phyloP scores from a whole-genome alignment of 1,139 yeast species.

The Taiozyma sp. region DNA sequence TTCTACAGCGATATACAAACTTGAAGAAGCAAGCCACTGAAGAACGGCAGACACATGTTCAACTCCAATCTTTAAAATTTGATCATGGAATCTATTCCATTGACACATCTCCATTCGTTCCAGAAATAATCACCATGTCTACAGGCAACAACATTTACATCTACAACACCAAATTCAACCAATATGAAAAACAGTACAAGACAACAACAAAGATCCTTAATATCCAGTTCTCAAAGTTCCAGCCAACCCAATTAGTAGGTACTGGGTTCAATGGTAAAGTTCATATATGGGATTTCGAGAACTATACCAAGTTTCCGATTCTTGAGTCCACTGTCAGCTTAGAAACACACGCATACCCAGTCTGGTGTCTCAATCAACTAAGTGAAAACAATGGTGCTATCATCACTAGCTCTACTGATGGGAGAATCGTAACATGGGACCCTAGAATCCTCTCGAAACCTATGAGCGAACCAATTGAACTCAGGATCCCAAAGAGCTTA shows the following conservation, averaged over 20 bases:
- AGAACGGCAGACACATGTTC: constrained; percentile 10
- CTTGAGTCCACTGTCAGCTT: constrained; percentile 27
- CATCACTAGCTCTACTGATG: constrained; percentile 42
- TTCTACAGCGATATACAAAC: constrained; percentile 28
- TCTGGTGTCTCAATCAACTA: constrained; percentile 32
- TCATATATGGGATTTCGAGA: constrained; percentile 39
- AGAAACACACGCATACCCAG: constrained; percentile 39
- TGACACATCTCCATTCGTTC: constrained; percentile 16
- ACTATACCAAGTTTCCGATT: constrained; percentile 21
- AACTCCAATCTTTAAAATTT: constrained; percentile 5
- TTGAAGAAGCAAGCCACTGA: constrained; percentile 11
- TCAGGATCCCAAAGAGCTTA: constrained; percentile 24
- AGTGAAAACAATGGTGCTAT: constrained; percentile 30
- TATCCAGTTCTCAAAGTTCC: constrained; percentile 35
- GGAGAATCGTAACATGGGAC: constrained; percentile 42
- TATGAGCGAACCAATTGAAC: constrained; percentile 25
- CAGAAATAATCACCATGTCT: constrained; percentile 32
- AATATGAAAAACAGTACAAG: constrained; percentile 40
- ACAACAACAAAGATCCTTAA: constrained; percentile 40
- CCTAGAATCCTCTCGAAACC: constrained; percentile 42
- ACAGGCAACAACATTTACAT: constrained; percentile 19
- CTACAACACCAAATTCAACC: constrained; percentile 16
- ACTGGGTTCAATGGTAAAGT: constrained; percentile 47
- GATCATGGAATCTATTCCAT: constrained; percentile 15
- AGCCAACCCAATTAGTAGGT: constrained; percentile 36